Evolutionary conservation across 108 stramenopile species (phyloP).

Genomic region (Mediolabrus comicus): DNA sequence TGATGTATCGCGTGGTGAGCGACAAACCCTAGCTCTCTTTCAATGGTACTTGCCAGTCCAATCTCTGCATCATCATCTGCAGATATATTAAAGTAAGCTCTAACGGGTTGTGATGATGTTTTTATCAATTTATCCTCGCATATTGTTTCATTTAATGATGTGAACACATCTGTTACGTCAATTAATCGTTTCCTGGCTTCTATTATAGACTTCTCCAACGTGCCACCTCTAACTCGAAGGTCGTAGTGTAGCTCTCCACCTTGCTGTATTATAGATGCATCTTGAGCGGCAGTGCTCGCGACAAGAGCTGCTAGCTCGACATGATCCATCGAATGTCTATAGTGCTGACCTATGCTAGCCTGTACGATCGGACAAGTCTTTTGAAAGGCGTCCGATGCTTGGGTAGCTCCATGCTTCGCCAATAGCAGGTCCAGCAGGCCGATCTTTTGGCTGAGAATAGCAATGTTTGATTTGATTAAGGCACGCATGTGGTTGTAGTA

Average conservation of each 20-base stretch:
- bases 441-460: constrained; percentile 74
- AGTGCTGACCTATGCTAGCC: constrained; percentile 86
- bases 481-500: constrained; percentile 21
- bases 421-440: constrained; percentile 57
- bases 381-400: constrained; percentile 52
- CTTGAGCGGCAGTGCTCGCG: constrained; percentile 20
- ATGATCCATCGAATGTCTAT: constrained; percentile 93
- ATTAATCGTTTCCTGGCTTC: constrained; percentile 63
- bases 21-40: constrained; percentile 85
- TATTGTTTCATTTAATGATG: constrained; percentile 6
- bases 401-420: constrained; percentile 41
- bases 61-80: constrained; percentile 57
- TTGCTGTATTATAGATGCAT: background rate
- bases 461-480: constrained; percentile 54
- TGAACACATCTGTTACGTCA: constrained; percentile 39
- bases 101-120: constrained; percentile 24
- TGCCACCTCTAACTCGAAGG: constrained; percentile 68
- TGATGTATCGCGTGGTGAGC: constrained; percentile 95
- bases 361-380: constrained; percentile 67
- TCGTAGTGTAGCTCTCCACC: constrained; percentile 68
- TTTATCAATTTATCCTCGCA: background rate
- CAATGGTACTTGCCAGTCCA: constrained; percentile 58
- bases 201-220: constrained; percentile 64
- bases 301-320: constrained; percentile 61
- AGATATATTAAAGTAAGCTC: constrained; percentile 78